A percentile compares a stretch with the other conserved stretches of the same genome.
Evolutionary conservation across 352 stramenopile genomes (phyloP).

Genomic region (Detonula confervacea): DNA sequence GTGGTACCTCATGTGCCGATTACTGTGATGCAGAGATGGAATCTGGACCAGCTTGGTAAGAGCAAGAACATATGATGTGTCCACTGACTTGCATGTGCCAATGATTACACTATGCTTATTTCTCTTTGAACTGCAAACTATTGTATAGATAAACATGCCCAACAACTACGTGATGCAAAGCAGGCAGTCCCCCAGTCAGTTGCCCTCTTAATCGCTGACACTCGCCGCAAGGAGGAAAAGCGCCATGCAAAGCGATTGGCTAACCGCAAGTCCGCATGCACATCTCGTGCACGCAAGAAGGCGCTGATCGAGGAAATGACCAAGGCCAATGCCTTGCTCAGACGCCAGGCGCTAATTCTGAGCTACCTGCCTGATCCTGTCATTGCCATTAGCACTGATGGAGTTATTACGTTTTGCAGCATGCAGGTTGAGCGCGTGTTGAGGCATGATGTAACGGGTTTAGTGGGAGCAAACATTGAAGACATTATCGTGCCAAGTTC

Average conservation of each 20-base stretch:
- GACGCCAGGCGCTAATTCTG: conserved; percentile 78
- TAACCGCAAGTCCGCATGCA: conserved; percentile 87
- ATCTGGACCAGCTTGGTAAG: conserved; percentile 71
- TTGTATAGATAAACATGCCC: conserved; percentile 77
- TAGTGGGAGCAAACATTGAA: conserved; percentile 70
- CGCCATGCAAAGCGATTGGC: conserved; percentile 80
- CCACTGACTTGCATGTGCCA: no score
- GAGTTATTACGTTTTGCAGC: conserved; percentile 82
- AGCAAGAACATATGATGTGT: no score
- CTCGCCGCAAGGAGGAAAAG: conserved; percentile 81
- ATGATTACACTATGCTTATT: no score
- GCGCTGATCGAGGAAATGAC: conserved; percentile 82
- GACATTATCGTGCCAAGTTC: conserved; percentile 76
- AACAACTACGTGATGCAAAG: conserved; percentile 61
- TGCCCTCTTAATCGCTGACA: conserved; percentile 65
- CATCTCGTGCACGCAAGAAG: conserved; percentile 86
- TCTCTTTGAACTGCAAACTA: no score
- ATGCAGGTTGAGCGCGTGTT: conserved; percentile 80
- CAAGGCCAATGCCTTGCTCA: conserved; percentile 67
- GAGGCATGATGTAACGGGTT: conserved; percentile 56
- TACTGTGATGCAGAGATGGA: conserved; percentile 63
- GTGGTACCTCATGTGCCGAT: neutral
- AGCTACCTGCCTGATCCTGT: conserved; percentile 79
- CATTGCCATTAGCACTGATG: conserved; percentile 64
- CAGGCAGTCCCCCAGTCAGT: conserved; percentile 72